These are phyloP conservation scores for Globisporangium emineosum DNA, from an alignment of 352 stramenopile species.

Conservation along the genomic window DNA sequence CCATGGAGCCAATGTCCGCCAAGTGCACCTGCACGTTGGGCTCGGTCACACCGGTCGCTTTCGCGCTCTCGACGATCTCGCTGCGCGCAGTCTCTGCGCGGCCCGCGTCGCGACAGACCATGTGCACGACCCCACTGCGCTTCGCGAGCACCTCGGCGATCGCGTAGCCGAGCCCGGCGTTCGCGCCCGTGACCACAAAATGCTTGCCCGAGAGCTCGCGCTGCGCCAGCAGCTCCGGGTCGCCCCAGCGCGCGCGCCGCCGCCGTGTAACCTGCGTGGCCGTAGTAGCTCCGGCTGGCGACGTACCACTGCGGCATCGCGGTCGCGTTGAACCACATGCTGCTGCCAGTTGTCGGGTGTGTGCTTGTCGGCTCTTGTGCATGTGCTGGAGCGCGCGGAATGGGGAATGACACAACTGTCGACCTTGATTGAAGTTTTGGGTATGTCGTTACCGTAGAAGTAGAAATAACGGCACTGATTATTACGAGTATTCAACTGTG, in stretches of 20 bases:
- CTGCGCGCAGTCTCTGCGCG: conserved; percentile 33
- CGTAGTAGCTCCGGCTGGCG: conserved; percentile 30
- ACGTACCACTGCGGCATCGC: conserved; percentile 45
- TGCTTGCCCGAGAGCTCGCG: conserved; percentile 38
- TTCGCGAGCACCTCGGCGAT: conserved; percentile 37
- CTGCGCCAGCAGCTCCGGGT: conserved; percentile 34
- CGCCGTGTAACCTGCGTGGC: conserved; percentile 28
- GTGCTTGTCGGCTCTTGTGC: too few species aligned
- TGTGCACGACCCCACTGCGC: conserved; percentile 37
- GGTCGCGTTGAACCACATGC: conserved; percentile 37
- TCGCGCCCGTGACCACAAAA: conserved; percentile 50
- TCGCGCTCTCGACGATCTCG: conserved; percentile 35
- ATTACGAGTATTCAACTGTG: too few species aligned
- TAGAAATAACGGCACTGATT: too few species aligned
- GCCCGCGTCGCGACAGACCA: conserved; percentile 40
- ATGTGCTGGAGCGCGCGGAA: too few species aligned
- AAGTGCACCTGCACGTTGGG: conserved; percentile 37
- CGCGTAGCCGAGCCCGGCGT: conserved; percentile 38
- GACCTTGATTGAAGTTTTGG: too few species aligned
- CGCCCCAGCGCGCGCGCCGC: conserved; percentile 29
- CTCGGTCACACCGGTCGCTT: conserved; percentile 24
- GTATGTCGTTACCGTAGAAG: too few species aligned
- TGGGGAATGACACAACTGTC: too few species aligned
- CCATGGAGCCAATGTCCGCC: conserved; percentile 39
- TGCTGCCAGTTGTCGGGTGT: too few species aligned